Percentiles rank a stretch among this genome's conserved stretches.
phyloP scores from a whole-genome alignment of 495 filamentous ascomycete species.

The Penicillium simplicissimum region DNA sequence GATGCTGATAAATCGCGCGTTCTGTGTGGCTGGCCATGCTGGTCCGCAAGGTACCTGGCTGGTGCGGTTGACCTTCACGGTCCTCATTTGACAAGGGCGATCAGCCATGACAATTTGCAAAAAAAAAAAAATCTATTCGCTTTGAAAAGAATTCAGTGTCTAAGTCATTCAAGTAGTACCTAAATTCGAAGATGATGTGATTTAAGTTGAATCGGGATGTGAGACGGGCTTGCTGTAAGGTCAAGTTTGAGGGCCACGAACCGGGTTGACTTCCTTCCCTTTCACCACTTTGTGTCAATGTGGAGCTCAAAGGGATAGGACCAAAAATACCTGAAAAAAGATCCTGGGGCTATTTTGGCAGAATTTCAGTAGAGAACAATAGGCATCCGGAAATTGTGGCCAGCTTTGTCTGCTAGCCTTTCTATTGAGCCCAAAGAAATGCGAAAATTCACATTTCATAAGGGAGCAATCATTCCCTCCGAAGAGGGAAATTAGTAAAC shows the following conservation, averaged over 20 bases:
- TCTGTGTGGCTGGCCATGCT: constrained; percentile 19
- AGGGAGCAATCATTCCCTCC: background rate
- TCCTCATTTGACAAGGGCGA: constrained; percentile 21
- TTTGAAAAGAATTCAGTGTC: background rate
- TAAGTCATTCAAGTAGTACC: background rate
- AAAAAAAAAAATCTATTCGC: constrained; percentile 5
- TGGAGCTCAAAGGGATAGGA: background rate
- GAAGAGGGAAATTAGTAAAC: too few relatives aligned
- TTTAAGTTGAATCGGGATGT: background rate
- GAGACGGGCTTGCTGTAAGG: background rate
- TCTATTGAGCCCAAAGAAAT: background rate
- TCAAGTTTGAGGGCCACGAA: background rate
- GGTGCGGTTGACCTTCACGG: constrained; percentile 26
- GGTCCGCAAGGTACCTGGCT: constrained; percentile 31
- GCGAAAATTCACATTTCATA: too few relatives aligned
- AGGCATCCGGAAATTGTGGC: background rate
- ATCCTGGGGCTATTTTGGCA: background rate
- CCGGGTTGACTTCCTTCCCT: too few relatives aligned
- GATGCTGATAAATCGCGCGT: constrained; percentile 23
- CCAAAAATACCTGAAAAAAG: background rate
- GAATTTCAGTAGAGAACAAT: background rate
- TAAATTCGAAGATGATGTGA: background rate
- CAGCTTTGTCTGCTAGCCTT: background rate
- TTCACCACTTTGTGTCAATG: too few relatives aligned
- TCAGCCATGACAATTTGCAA: constrained; percentile 12